Evolutionary conservation across 176 grass and related monocot genomes (phyloP).

Genomic region (Phragmites australis): DNA sequence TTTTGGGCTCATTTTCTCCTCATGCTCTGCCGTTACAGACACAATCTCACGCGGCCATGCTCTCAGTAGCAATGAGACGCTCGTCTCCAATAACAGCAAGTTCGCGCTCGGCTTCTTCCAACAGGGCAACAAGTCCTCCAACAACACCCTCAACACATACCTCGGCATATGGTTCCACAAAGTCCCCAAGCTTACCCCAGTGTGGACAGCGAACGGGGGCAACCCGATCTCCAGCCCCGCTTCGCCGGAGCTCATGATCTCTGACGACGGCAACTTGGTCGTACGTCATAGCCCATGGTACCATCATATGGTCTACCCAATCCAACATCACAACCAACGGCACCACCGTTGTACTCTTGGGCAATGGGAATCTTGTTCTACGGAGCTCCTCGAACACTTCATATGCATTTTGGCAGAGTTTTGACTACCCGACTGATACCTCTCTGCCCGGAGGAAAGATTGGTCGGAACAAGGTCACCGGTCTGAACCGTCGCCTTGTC

Average conservation of each 20-base stretch:
- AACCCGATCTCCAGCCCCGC: not conserved
- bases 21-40: not conserved
- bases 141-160: constrained; percentile 1
- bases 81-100: constrained; percentile 43
- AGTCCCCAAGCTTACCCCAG: constrained; percentile 35
- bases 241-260: constrained; percentile 30
- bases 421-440: constrained; percentile 55
- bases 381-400: constrained; percentile 26
- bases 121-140: not conserved
- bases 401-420: constrained; percentile 63
- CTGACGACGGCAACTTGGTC: constrained; percentile 50
- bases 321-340: constrained; percentile 7
- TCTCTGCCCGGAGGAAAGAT: constrained; percentile 36
- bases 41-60: constrained; percentile 4
- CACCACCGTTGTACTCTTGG: constrained; percentile 25
- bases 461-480: constrained; percentile 47
- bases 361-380: constrained; percentile 54
- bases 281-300: constrained; percentile 23
- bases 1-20: not conserved
- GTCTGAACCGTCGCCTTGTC: constrained; percentile 21
- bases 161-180: constrained; percentile 61
- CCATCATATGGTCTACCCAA: constrained; percentile 42
- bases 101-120: constrained; percentile 63
- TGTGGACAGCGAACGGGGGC: constrained; percentile 56
- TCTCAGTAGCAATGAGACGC: constrained; percentile 1